Conservation (phyloP, 495 filamentous ascomycete genomes). For the Astrothelium macrocarpum region DNA sequence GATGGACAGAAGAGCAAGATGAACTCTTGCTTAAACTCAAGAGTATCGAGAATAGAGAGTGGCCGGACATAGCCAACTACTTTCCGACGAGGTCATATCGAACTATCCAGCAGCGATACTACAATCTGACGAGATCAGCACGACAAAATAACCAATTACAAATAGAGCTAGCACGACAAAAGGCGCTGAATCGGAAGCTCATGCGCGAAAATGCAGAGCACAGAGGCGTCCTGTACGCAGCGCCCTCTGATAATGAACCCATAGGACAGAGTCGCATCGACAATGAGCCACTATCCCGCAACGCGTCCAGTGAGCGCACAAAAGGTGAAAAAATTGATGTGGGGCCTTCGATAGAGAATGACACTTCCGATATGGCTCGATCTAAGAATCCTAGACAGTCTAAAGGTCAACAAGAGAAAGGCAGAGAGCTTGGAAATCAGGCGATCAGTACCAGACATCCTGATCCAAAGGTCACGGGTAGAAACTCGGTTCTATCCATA, state of each 20-base stretch:
- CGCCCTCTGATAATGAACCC: not conserved
- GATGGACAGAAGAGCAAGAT: constrained; percentile 17
- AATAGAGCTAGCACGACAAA: not conserved
- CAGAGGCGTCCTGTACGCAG: not conserved
- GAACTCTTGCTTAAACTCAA: constrained; percentile 20
- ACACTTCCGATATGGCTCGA: too few species aligned
- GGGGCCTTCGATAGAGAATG: too few species aligned
- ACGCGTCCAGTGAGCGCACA: not conserved
- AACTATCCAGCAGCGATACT: not conserved
- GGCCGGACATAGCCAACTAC: constrained; percentile 14
- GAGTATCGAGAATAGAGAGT: constrained; percentile 14
- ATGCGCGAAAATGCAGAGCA: not conserved
- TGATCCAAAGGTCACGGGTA: not conserved
- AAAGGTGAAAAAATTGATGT: not conserved
- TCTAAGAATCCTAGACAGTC: too few species aligned
- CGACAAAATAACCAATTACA: not conserved
- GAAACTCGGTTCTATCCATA: not conserved
- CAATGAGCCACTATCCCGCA: too few species aligned
- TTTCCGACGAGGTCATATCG: constrained; percentile 11
- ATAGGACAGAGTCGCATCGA: too few species aligned
- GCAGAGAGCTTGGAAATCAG: too few species aligned
- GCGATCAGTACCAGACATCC: not conserved
- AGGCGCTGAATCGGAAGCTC: not conserved
- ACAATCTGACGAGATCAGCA: not conserved
- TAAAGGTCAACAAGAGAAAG: too few species aligned